Evolutionary conservation across 2,329 filamentous ascomycete species (phyloP), one percentile per base, ranked within the genome.

Genomic region (Xylaria sp.): DNA sequence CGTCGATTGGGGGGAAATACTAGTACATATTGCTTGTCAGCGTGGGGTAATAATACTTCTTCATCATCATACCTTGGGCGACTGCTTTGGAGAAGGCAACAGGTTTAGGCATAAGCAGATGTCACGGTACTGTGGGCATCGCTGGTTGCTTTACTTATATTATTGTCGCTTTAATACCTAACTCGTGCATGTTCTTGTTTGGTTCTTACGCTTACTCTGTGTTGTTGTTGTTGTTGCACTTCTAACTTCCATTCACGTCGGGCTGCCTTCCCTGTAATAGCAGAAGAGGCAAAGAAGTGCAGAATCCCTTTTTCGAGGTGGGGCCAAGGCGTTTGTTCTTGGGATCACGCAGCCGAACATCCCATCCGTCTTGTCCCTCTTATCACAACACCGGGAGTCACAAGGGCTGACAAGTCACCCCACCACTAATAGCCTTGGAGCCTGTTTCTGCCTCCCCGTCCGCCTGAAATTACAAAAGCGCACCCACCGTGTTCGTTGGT

Each of bases 301-400:
- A 44, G 53, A 61, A 40, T 9, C 10, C 32, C 29, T 21, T 16
- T 59, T n/a, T 16, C 32, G 13, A 55, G 51, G 69, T 58, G 69
- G 64, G 67, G 69, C 59, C 35, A 32, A 51, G 64, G 69, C 53
- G 48, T 48, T 40, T 40, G 48, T 48, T 40, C 37, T 58, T 13
- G 54, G 54, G 40, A 61, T 65, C 51, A 61, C 53, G 67, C 64
- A 65, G 67, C 57, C 58, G 61, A 67, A 65, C 69, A 63, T 64
- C 51, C 59, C 59, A 64, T 71, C 59, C 18, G 25, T 60, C 35
- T 16, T 37, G 47, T 68, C 61, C 44, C 53, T 29, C 37, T 60
- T 60, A 60, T 62, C 66, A 68, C 66, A 27, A 66, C 63, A 60
- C 63, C 54, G 16, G 16, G 40, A 62, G 65, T 68, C 68, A 70